phyloP scores from a whole-genome alignment of 371 early-diverging fungal species.

The Zychaea mexicana region DNA sequence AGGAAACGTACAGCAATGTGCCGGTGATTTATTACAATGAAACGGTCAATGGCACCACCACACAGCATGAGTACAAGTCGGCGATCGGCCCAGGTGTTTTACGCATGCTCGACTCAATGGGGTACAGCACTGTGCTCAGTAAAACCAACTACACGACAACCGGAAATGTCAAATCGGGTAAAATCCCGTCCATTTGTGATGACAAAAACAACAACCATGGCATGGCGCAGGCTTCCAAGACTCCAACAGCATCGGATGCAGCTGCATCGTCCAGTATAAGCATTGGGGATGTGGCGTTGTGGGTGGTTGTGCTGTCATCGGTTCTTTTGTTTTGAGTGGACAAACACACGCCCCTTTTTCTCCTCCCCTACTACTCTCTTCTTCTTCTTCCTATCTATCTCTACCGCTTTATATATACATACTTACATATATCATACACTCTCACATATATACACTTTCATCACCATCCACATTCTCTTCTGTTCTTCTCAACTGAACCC shows the following conservation, averaged over 20 bases:
- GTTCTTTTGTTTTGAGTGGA: neutral
- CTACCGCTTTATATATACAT: too few species aligned
- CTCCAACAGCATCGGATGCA: constrained; percentile 1
- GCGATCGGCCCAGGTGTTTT: constrained; percentile 52
- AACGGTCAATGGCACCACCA: constrained; percentile 14
- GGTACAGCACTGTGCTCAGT: constrained; percentile 45
- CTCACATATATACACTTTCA: neutral
- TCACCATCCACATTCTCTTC: neutral
- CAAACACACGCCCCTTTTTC: neutral
- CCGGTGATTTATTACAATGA: constrained; percentile 32
- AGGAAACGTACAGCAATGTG: constrained; percentile 22
- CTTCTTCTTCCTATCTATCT: neutral
- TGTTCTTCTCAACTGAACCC: too few species aligned
- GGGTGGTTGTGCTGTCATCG: constrained; percentile 1
- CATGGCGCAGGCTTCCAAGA: constrained; percentile 5
- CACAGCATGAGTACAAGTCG: constrained; percentile 26
- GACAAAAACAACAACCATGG: constrained; percentile 28
- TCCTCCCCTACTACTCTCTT: neutral
- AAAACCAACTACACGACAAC: constrained; percentile 41
- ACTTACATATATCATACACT: too few species aligned
- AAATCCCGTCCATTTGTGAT: constrained; percentile 31
- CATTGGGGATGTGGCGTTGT: neutral
- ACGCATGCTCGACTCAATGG: constrained; percentile 45
- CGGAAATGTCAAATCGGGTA: constrained; percentile 30
- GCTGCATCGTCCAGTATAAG: neutral